Percentiles rank a stretch among this genome's conserved stretches.
Conservation (phyloP, 2,329 filamentous ascomycete genomes). For the Hypoxylon sp. region DNA sequence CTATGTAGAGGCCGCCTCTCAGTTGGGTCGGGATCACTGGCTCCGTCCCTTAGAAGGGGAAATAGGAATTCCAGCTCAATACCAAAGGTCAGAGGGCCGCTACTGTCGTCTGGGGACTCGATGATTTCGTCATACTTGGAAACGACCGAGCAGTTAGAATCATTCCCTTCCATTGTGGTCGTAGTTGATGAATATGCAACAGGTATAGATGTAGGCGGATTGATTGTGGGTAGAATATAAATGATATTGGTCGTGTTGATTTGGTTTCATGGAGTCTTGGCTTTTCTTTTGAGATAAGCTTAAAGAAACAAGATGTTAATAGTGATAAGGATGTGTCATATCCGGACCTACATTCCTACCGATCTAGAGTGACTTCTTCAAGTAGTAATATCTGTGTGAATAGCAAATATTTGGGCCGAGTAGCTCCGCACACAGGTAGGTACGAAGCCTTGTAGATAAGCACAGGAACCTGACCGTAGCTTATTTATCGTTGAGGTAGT, state of each 20-base stretch:
- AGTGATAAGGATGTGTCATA: neutral
- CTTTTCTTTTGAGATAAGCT: neutral
- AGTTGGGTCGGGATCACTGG: conserved; percentile 35
- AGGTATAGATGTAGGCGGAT: neutral
- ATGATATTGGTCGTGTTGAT: neutral
- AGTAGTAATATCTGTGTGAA: neutral
- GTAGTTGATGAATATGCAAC: neutral
- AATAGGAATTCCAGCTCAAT: conserved; percentile 51
- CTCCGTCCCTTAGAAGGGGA: conserved; percentile 3
- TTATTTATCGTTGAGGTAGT: neutral
- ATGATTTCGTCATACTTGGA: conserved; percentile 43
- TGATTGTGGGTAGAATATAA: neutral
- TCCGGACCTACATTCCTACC: neutral
- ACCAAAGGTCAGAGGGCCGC: conserved; percentile 47
- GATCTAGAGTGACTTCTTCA: neutral
- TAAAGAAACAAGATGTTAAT: neutral
- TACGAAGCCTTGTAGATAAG: neutral
- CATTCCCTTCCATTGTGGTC: neutral
- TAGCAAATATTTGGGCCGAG: neutral
- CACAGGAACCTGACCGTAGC: neutral
- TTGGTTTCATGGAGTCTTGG: neutral
- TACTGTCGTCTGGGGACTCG: conserved; percentile 41
- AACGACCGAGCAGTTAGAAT: neutral
- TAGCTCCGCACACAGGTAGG: neutral
- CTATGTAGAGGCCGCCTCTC: neutral